Evolutionary conservation across 495 filamentous ascomycete genomes (phyloP).

Genomic region (Poronia punctata): DNA sequence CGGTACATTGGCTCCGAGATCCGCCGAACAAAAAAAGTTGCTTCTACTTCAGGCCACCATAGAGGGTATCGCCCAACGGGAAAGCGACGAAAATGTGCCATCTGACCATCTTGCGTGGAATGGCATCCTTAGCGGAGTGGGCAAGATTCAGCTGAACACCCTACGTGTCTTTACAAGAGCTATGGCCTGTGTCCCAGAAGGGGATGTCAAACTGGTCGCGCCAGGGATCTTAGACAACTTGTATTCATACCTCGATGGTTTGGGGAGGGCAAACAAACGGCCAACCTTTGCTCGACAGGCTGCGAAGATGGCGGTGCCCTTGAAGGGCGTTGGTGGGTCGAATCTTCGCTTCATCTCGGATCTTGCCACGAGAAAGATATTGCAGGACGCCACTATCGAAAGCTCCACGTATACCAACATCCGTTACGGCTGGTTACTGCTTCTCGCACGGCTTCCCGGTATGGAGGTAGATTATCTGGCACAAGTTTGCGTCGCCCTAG

Average conservation of each 20-base stretch:
- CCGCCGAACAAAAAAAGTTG: constrained; percentile 8
- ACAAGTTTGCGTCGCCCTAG: constrained; percentile 9
- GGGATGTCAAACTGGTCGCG: constrained; percentile 6
- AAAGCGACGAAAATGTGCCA: not conserved
- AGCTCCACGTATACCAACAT: constrained; percentile 5
- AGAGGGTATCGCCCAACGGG: constrained; percentile 9
- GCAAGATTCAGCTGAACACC: constrained; percentile 15
- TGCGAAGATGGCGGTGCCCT: constrained; percentile 15
- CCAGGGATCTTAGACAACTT: constrained; percentile 12
- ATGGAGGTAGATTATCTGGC: constrained; percentile 11
- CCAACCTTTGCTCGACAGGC: constrained; percentile 11
- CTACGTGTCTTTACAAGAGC: constrained; percentile 10
- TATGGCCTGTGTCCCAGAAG: constrained; percentile 16
- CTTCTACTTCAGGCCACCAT: constrained; percentile 15
- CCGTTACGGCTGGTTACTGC: constrained; percentile 18
- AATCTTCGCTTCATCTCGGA: constrained; percentile 14
- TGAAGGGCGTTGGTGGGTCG: constrained; percentile 10
- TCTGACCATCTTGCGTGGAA: constrained; percentile 13
- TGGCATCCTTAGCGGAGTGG: constrained; percentile 13
- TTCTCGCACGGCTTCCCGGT: constrained; percentile 17
- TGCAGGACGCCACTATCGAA: constrained; percentile 5
- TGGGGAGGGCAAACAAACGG: not conserved
- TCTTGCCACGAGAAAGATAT: constrained; percentile 8
- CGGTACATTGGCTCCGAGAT: not conserved
- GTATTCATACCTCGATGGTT: constrained; percentile 6